These are phyloP conservation scores for Penicillium lividum DNA, from an alignment of 495 filamentous ascomycete species.

Conservation along the genomic window DNA sequence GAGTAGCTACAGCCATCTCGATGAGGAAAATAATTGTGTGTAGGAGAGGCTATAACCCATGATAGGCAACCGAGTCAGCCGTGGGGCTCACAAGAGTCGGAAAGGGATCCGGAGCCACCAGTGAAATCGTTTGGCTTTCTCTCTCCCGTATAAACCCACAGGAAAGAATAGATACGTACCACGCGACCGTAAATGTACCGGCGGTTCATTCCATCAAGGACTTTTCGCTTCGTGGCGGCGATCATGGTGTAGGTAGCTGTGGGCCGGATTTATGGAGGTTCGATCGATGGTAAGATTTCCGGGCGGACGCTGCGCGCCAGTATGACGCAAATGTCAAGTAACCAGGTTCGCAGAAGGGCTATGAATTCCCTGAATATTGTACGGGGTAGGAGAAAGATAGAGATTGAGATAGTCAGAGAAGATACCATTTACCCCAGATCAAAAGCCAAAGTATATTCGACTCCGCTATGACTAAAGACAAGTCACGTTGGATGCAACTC, in stretches of 20 bases:
- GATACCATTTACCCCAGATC: slow-evolving; percentile 10
- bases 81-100: background rate
- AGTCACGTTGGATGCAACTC: slow-evolving; percentile 7
- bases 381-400: background rate
- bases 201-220: slow-evolving; percentile 68
- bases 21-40: slow-evolving; percentile 83
- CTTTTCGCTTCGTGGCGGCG: slow-evolving; percentile 53
- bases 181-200: slow-evolving; percentile 79
- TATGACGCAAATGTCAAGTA: slow-evolving; percentile 44
- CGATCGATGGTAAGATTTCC: slow-evolving; percentile 25
- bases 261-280: slow-evolving; percentile 15
- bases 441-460: slow-evolving; percentile 11
- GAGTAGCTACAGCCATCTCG: slow-evolving; percentile 81
- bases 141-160: slow-evolving; percentile 2
- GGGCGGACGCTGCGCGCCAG: slow-evolving; percentile 29
- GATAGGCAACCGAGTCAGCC: slow-evolving; percentile 14
- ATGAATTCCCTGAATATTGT: background rate
- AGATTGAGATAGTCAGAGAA: background rate
- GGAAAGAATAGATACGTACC: slow-evolving; percentile 50
- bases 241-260: slow-evolving; percentile 39
- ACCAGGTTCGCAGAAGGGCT: background rate
- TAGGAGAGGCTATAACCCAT: slow-evolving; percentile 69
- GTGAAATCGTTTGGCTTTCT: background rate
- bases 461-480: slow-evolving; percentile 12
- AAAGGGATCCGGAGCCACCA: slow-evolving; percentile 1